Conservation (phyloP, 306 rosid genomes). For the Acacia acuminata region DNA sequence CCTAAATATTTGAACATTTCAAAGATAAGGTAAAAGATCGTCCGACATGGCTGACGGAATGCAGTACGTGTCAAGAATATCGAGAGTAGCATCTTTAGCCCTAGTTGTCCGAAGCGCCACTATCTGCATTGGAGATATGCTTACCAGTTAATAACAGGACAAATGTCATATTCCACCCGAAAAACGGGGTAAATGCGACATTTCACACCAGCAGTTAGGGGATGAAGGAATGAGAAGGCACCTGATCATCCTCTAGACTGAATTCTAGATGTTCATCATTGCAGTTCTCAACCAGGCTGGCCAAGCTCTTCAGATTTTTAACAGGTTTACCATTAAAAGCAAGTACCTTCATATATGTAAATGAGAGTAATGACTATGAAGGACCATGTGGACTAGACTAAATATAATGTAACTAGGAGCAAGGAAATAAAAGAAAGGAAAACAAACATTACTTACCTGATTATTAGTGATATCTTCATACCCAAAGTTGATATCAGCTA, state of each 20-base stretch:
- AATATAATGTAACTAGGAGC: conserved; percentile 17
- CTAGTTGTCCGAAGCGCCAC: conserved; percentile 74
- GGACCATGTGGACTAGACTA: not conserved
- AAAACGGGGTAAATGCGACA: not conserved
- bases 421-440: not conserved
- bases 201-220: conserved; percentile 22
- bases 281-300: conserved; percentile 83
- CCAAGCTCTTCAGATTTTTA: conserved; percentile 86
- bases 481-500: conserved; percentile 93
- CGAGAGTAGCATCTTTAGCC: conserved; percentile 81
- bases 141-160: not conserved
- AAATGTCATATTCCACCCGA: conserved; percentile 1
- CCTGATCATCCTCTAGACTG: conserved; percentile 91
- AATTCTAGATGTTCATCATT: conserved; percentile 79
- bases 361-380: conserved; percentile 8
- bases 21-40: conserved; percentile 40
- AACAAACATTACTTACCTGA: conserved; percentile 51
- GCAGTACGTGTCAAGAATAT: conserved; percentile 90
- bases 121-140: conserved; percentile 49
- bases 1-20: conserved; percentile 24
- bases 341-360: conserved; percentile 55
- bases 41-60: conserved; percentile 90
- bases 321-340: conserved; percentile 90
- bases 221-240: conserved; percentile 31
- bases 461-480: conserved; percentile 94